These are phyloP conservation scores for Globisporangium solare DNA, from an alignment of 352 stramenopile genomes.

Conservation along the genomic window DNA sequence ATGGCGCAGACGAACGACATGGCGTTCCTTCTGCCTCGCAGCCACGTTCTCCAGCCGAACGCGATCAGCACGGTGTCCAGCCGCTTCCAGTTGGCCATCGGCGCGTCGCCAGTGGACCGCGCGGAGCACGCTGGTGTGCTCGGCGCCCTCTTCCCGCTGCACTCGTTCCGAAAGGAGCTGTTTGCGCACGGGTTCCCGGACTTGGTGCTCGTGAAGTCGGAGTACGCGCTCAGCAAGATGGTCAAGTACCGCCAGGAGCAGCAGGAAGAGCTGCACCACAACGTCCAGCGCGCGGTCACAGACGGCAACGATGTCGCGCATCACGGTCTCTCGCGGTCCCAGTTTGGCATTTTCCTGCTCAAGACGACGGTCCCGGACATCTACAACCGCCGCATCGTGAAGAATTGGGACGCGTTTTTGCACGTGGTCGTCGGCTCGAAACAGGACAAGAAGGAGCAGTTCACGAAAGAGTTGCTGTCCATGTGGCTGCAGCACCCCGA, in stretches of 20 bases:
- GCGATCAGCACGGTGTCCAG: constrained; percentile 30
- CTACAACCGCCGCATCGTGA: constrained; percentile 52
- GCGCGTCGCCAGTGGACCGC: constrained; percentile 16
- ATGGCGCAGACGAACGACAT: constrained; percentile 32
- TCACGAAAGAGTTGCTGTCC: constrained; percentile 54
- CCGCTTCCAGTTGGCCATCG: constrained; percentile 39
- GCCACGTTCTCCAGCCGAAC: constrained; percentile 33
- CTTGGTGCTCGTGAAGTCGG: constrained; percentile 58
- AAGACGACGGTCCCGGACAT: constrained; percentile 59
- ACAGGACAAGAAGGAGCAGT: constrained; percentile 54
- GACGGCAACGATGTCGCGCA: constrained; percentile 12
- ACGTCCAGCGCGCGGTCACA: constrained; percentile 15
- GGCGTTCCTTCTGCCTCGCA: constrained; percentile 50
- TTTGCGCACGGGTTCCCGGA: constrained; percentile 44
- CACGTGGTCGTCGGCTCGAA: constrained; percentile 55
- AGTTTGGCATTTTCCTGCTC: constrained; percentile 58
- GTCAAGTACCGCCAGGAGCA: constrained; percentile 46
- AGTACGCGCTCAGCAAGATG: constrained; percentile 54
- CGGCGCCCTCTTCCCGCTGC: constrained; percentile 31
- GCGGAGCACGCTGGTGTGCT: constrained; percentile 27
- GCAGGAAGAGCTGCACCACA: constrained; percentile 40
- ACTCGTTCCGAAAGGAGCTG: constrained; percentile 17
- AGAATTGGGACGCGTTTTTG: constrained; percentile 69
- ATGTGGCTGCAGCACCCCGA: constrained; percentile 52
- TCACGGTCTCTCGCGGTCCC: constrained; percentile 30